phyloP scores from a whole-genome alignment of 495 filamentous ascomycete genomes.

The Penicillium pancosmium region DNA sequence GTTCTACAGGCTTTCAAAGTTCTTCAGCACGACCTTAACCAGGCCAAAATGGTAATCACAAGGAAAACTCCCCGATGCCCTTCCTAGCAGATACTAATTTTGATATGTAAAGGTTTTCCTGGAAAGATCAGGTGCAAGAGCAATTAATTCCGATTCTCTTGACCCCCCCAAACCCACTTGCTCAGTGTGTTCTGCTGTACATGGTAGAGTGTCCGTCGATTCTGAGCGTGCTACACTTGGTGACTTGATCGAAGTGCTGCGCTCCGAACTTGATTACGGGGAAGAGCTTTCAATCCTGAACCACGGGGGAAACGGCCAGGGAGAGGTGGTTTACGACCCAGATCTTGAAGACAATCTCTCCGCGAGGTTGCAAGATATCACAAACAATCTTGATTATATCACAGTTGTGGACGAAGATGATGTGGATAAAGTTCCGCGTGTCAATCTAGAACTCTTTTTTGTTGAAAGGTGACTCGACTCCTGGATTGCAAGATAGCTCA shows the following conservation, averaged over 20 bases:
- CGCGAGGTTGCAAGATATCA: slow-evolving; percentile 79
- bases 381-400: slow-evolving; percentile 69
- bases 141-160: slow-evolving; percentile 75
- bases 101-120: slow-evolving; percentile 68
- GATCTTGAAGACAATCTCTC: slow-evolving; percentile 84
- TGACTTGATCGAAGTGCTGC: slow-evolving; percentile 78
- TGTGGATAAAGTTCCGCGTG: slow-evolving; percentile 74
- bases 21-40: slow-evolving; percentile 68
- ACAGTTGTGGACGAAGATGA: slow-evolving; percentile 92
- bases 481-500: not conserved
- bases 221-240: slow-evolving; percentile 74
- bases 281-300: slow-evolving; percentile 80
- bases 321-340: slow-evolving; percentile 74
- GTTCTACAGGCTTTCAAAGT: slow-evolving; percentile 95
- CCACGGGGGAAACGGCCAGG: slow-evolving; percentile 43
- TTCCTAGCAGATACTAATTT: slow-evolving; percentile 10
- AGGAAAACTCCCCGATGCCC: not conserved
- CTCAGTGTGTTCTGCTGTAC: slow-evolving; percentile 75
- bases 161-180: slow-evolving; percentile 79
- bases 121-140: slow-evolving; percentile 65
- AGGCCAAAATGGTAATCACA: slow-evolving; percentile 57
- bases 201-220: slow-evolving; percentile 67
- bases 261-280: slow-evolving; percentile 72
- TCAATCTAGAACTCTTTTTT: slow-evolving; percentile 76
- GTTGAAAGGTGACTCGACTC: slow-evolving; percentile 41